phyloP scores from a whole-genome alignment of 2,329 filamentous ascomycete species.

The Cladosporium sp. region DNA sequence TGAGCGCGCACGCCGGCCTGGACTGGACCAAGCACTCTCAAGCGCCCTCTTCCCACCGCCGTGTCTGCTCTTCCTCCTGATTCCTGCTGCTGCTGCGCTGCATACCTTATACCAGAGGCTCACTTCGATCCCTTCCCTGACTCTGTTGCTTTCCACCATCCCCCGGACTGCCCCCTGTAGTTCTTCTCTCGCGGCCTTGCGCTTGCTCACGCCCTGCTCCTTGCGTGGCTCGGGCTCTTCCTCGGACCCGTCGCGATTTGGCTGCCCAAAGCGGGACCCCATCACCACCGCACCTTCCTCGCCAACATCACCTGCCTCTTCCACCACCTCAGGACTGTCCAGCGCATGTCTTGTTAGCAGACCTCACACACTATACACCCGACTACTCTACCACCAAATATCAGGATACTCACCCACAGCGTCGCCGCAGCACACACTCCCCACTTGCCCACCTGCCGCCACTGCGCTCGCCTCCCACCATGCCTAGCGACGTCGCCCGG shows the following conservation, averaged over 20 bases:
- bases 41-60: conserved; percentile 5
- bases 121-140: not conserved
- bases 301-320: not conserved
- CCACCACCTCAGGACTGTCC: not conserved
- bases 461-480: conserved; percentile 21
- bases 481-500: conserved; percentile 39
- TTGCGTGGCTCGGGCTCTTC: conserved; percentile 3
- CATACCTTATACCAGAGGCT: not conserved
- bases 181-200: not conserved
- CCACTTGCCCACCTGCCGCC: not conserved
- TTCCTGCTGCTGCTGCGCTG: not conserved
- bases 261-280: conserved; percentile 19
- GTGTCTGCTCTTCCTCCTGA: conserved; percentile 3
- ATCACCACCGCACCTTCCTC: not conserved
- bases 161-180: not conserved
- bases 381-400: not conserved
- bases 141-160: not conserved
- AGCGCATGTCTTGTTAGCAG: not conserved
- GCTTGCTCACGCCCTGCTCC: conserved; percentile 2
- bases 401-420: not conserved
- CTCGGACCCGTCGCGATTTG: conserved; percentile 18
- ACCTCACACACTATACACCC: not conserved
- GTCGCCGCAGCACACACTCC: not conserved
- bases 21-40: not conserved
- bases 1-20: conserved; percentile 9